Percentiles rank a stretch among this genome's conserved stretches.
Conservation (phyloP, 306 rosid species). For the Sicyos baderoa region DNA sequence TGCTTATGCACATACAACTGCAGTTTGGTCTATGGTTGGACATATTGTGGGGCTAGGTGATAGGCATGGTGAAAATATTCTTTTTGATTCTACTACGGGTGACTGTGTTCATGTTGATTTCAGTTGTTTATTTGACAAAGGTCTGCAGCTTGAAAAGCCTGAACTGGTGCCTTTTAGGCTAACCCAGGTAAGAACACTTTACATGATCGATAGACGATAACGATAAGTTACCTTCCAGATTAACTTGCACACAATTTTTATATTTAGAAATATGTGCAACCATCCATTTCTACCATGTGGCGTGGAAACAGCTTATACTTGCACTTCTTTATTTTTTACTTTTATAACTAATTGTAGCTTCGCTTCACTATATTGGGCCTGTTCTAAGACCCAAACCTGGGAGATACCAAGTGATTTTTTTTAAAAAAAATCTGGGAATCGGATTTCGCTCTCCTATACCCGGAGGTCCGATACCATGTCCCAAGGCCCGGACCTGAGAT, state of each 20-base stretch:
- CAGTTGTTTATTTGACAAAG: conserved; percentile 95
- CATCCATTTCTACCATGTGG: neutral
- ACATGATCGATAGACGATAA: conserved; percentile 16
- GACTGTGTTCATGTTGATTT: conserved; percentile 98
- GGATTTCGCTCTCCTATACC: too few species aligned
- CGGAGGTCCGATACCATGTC: too few species aligned
- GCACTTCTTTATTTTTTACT: too few species aligned
- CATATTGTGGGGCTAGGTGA: conserved; percentile 97
- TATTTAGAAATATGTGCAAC: neutral
- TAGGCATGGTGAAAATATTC: conserved; percentile 92
- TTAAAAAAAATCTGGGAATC: too few species aligned
- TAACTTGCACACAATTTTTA: neutral
- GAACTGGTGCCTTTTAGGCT: conserved; percentile 95
- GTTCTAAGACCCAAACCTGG: too few species aligned
- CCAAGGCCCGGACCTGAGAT: too few species aligned
- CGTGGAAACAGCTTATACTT: too few species aligned
- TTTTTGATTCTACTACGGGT: conserved; percentile 87
- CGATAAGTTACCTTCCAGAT: neutral
- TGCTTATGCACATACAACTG: conserved; percentile 94
- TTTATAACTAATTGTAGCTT: too few species aligned
- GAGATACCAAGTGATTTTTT: too few species aligned
- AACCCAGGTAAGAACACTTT: conserved; percentile 65
- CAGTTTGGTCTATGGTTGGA: conserved; percentile 99
- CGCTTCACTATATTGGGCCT: too few species aligned
- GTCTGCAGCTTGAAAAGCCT: conserved; percentile 94